A percentile compares a stretch with the other conserved stretches of the same genome.
phyloP scores from a whole-genome alignment of 1,284 basidiomycete genomes.

The Cutaneotrichosporon sp. region DNA sequence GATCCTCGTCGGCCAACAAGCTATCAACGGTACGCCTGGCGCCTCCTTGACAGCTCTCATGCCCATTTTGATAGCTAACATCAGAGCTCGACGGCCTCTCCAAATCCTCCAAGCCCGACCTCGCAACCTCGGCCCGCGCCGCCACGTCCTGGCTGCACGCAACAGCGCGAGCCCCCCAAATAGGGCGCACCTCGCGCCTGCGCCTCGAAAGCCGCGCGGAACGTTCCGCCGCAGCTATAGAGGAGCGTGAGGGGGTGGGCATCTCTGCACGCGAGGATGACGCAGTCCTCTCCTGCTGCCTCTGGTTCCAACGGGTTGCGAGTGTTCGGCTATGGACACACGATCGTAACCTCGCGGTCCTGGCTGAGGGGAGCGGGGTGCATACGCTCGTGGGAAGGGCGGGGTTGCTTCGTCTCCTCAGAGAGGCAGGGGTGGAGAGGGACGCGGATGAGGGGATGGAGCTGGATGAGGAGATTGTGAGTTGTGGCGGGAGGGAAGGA shows the following conservation, averaged over 20 bases:
- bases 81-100: constrained; percentile 24
- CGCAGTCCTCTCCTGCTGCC: constrained; percentile 16
- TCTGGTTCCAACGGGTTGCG: constrained; percentile 13
- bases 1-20: constrained; percentile 16
- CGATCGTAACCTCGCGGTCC: constrained; percentile 12
- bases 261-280: constrained; percentile 12
- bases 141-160: constrained; percentile 16
- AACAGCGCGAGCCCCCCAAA: neutral
- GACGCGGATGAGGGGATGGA: constrained; percentile 8
- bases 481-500: neutral
- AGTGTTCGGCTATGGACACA: constrained; percentile 10
- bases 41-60: no score
- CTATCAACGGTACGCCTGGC: constrained; percentile 12
- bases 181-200: neutral
- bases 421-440: neutral
- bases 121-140: constrained; percentile 8
- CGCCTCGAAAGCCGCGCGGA: constrained; percentile 14
- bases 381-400: constrained; percentile 2
- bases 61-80: neutral
- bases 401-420: neutral
- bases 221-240: neutral
- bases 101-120: neutral
- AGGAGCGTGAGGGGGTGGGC: neutral
- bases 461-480: constrained; percentile 8
- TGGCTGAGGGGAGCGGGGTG: constrained; percentile 10